phyloP scores from a whole-genome alignment of 768 basidiomycete genomes.

The Leccinum fibrillosum region DNA sequence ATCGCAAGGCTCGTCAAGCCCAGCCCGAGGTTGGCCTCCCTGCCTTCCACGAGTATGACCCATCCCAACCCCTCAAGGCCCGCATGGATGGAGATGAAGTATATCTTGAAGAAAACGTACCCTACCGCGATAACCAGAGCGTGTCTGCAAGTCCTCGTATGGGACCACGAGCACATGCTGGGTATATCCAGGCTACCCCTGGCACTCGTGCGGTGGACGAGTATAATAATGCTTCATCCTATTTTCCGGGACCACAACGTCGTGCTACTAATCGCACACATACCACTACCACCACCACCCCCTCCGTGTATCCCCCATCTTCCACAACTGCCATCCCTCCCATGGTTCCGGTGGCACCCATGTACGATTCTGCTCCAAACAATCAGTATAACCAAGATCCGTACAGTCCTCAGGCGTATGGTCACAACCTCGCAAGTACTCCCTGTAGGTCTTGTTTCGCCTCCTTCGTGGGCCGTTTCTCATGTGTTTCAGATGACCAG shows the following conservation, averaged over 20 bases:
- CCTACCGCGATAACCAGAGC: conserved; percentile 32
- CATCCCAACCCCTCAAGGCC: conserved; percentile 59
- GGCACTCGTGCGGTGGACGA: conserved; percentile 75
- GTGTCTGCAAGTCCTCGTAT: conserved; percentile 17
- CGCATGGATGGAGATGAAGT: conserved; percentile 55
- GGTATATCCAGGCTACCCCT: conserved; percentile 61
- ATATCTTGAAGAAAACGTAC: conserved; percentile 49
- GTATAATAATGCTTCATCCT: conserved; percentile 54
- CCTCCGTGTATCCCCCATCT: conserved; percentile 35
- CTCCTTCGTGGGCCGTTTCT: not conserved
- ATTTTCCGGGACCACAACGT: conserved; percentile 42
- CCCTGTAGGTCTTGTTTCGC: conserved; percentile 44
- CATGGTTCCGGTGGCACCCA: conserved; percentile 5
- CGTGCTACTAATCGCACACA: conserved; percentile 39
- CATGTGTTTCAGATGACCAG: conserved; percentile 46
- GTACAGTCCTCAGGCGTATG: conserved; percentile 38
- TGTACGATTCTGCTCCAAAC: conserved; percentile 20
- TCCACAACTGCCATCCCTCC: conserved; percentile 22
- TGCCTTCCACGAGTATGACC: conserved; percentile 66
- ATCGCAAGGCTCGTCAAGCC: conserved; percentile 51
- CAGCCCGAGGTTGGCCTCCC: conserved; percentile 66
- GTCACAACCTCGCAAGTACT: conserved; percentile 50
- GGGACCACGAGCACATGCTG: conserved; percentile 39
- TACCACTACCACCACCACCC: conserved; percentile 39
- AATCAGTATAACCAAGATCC: conserved; percentile 28